These are phyloP conservation scores for Heliocybe sulcata DNA, from an alignment of 1,284 basidiomycete species.

Conservation along the genomic window DNA sequence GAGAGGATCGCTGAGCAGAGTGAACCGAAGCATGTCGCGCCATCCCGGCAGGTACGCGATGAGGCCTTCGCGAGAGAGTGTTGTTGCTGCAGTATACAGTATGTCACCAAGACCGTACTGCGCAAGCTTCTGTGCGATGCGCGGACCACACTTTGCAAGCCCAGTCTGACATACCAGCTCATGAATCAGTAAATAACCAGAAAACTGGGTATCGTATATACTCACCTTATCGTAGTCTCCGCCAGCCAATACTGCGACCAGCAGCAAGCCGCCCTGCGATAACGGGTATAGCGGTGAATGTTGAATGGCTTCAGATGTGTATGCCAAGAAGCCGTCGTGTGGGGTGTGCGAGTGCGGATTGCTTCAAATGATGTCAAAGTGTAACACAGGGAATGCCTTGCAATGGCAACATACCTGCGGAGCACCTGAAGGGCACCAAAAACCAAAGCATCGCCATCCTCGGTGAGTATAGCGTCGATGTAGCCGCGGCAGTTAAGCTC, in stretches of 20 bases:
- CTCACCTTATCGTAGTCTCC: constrained; percentile 56
- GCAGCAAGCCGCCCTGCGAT: constrained; percentile 47
- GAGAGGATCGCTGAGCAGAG: constrained; percentile 38
- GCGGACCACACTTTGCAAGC: constrained; percentile 23
- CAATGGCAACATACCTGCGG: constrained; percentile 19
- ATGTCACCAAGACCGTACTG: constrained; percentile 32
- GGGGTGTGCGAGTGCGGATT: constrained; percentile 39
- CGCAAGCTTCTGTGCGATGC: constrained; percentile 28
- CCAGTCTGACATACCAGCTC: constrained; percentile 25
- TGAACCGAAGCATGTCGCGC: constrained; percentile 34
- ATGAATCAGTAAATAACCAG: constrained; percentile 5
- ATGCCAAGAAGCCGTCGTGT: constrained; percentile 36
- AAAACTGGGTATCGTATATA: no score
- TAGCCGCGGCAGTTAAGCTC: constrained; percentile 39
- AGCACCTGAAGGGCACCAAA: constrained; percentile 30
- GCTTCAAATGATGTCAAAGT: background rate
- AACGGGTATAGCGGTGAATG: constrained; percentile 33
- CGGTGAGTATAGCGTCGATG: constrained; percentile 58
- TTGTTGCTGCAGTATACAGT: constrained; percentile 32
- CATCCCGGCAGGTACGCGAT: constrained; percentile 27
- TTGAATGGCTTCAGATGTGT: constrained; percentile 29
- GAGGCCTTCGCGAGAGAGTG: constrained; percentile 15
- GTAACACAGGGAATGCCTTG: background rate
- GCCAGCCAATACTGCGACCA: constrained; percentile 57
- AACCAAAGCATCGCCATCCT: constrained; percentile 47